Evolutionary conservation across 495 filamentous ascomycete species (phyloP), one percentile per base, ranked within the genome.

Genomic region (Beverwykella pulmonaria): DNA sequence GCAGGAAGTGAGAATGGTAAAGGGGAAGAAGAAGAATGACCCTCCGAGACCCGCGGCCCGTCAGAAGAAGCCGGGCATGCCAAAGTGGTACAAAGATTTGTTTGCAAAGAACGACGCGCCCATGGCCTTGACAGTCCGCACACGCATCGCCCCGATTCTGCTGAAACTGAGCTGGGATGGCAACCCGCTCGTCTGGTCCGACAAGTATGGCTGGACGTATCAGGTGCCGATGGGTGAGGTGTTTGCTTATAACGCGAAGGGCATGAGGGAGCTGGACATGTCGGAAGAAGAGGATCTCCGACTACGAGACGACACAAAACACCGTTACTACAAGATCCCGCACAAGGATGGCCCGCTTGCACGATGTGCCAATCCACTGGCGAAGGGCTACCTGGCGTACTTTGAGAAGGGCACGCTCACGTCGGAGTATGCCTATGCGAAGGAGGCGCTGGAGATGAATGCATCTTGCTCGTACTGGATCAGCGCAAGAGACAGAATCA

Each of bases 381-480:
- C 93, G 0, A 99, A 99, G 77, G 82, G 87, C 10, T 99, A 97
- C 70, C 82, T 95, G 58, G 76, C 84, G 52, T 96, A 96, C 73
- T 98, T 98, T 71, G 95, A 98, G 71, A 90, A 89, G 26, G 93
- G 92, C 1, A 91, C 82, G 19, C 79, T 99, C 6, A 87, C 89
- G 5, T 97, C 92, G 19, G 90, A 96, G 71, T 96, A 87, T 74
- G 77, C 87, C 0, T 92, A 96, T 71, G 94, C 94, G 0, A 96
- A 93, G 70, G 92, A 96, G 74, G 94, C 94, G 5, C 81, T 98
- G 57, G 90, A 98, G 60, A 97, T 98, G 95, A 99, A 99, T 71
- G 92, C 93, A 1, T 93, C 91, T 0, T 99, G 94, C 73, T 97
- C 92, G 0, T 99, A 99, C 77, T 99, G 94, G 94, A 98, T 98